Base-by-base conservation (phyloP, 208 protist genomes). In the Sergeia podlipaevii region DNA sequence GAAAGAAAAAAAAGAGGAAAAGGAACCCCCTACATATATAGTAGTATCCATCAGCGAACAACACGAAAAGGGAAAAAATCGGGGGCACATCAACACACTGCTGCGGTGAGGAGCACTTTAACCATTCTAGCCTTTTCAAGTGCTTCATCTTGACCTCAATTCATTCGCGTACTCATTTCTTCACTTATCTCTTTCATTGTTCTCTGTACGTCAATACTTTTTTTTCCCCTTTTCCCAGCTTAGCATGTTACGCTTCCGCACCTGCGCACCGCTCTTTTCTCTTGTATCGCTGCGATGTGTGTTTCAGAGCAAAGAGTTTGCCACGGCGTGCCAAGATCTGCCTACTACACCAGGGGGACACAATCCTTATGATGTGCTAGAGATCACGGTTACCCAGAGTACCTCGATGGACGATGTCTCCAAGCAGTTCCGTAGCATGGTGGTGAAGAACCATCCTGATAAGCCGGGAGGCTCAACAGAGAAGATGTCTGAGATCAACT, bases 301-400 rank as follows among this genome's bases (percentile, higher is more conserved):
- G 17, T 89, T 85, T 48, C 89, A 95, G 53, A 85, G 80, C 48
- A 88, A 83, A 37, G 74, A 88, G 44, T 91, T 91, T 59, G 47
- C 72, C 30, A 71, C 63, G 29, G 89, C 85, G 1, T 87, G 73
- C 43, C 73, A 78, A 36, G 82, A 90, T 24, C 36, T 96, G 37
- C 90, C 90, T 15, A 83, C 51, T 2, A 96, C 90, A 23, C 86
- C 85, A 8, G 73, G 74, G 24, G 90, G 90, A 27, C 65, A 75
- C 24, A 96, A 96, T 60, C 90, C 90, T 11, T 96, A 96, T 57
- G 85, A 93, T 63, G 86, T 96, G 32, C 77, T 96, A 24, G 79
- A 96, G 53, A 59, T 96, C 18, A 84, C 80, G 13, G 70, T 93
- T 6, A 88, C 77, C 1, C 69, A 62, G 15, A 54, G 77, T 33